These are phyloP conservation scores for Gracilariopsis chorda DNA, from an alignment of 23 red algal genomes.

Conservation along the genomic window DNA sequence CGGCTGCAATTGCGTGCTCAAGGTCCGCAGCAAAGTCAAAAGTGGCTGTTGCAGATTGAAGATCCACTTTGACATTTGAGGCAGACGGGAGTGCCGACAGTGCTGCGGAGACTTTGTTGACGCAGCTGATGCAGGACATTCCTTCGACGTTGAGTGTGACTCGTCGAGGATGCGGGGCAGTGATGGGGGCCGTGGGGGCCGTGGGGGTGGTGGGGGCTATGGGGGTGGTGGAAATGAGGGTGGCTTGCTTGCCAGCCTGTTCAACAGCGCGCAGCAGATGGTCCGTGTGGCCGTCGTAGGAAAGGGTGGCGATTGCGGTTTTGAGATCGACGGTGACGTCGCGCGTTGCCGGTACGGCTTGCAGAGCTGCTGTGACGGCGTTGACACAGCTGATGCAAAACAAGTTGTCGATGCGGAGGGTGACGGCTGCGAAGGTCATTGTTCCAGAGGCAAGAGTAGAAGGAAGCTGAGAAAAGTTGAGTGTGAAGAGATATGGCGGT, in stretches of 20 bases:
- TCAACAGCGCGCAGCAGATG: not conserved
- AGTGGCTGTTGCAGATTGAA: not conserved
- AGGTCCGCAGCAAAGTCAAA: not conserved
- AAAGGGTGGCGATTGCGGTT: not conserved
- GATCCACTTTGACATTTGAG: conserved; percentile 12
- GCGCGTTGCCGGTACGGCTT: not conserved
- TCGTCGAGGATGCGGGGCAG: not conserved
- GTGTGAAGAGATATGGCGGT: too few relatives aligned
- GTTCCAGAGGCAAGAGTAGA: too few relatives aligned
- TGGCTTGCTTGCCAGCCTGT: conserved; percentile 23
- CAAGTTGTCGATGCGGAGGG: conserved; percentile 26
- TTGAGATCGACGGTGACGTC: not conserved
- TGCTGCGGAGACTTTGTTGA: conserved; percentile 2
- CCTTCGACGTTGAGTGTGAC: conserved; percentile 41
- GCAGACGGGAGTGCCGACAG: conserved; percentile 5
- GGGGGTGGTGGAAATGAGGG: not conserved
- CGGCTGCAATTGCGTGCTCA: not conserved
- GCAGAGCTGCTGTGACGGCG: not conserved
- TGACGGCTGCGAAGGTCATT: not conserved
- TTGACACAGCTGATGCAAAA: conserved; percentile 10
- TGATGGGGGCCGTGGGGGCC: too few relatives aligned
- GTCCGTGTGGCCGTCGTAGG: not conserved
- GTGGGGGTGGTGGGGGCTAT: not conserved
- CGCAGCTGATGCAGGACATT: conserved; percentile 42
- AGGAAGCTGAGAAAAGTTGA: too few relatives aligned